Base-by-base conservation (phyloP, 202 grass and related monocot species). In the Alloteropsis angusta region DNA sequence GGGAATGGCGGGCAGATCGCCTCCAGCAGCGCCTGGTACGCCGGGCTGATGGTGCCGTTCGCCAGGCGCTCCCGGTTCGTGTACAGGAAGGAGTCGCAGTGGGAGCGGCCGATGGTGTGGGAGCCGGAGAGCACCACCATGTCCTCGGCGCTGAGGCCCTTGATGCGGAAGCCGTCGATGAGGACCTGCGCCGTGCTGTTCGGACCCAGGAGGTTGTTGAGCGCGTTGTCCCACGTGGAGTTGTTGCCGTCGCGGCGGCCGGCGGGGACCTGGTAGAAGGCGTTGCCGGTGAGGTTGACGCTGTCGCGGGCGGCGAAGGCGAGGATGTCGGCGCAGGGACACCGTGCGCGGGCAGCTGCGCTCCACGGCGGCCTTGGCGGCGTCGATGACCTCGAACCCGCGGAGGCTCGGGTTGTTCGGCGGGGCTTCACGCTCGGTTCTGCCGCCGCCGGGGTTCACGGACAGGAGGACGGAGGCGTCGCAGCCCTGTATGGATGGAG, bases 91-190 rank as follows among this genome's bases (percentile, higher is more conserved):
- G 79, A 69, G 52, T 1, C 22, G 38, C 92, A 92, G 73, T 95
- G 92, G 25, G 92, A 92, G 41, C 90, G 87, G 13, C 89, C 89
- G 9, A 97, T 64, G 14, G 93, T 97, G 87, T 97, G 93, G 46
- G 93, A 82, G 2, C 90, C 93, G 0, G 85, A 88, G 7, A 97
- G 85, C 14, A 83, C 63, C 21, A 97, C 93, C 93, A 97, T 97
- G 36, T 97, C 93, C 82, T 97, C 89, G 3, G 76, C 60, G 30
- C 2, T 96, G 0, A 96, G 71, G 15, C 21, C 73, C 68, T 79
- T 70, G 1, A 5, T 0, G 0, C 0, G 0, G 49, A 96, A 96
- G 25, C 38, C 55, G 0, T 5, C 17, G 59, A 89, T 15, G 12
- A 92, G 87, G 7, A 0, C 0, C 15, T 10, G 1, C 5, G 87